Base-by-base conservation (phyloP, 306 rosid genomes). In the Castanea crenata region DNA sequence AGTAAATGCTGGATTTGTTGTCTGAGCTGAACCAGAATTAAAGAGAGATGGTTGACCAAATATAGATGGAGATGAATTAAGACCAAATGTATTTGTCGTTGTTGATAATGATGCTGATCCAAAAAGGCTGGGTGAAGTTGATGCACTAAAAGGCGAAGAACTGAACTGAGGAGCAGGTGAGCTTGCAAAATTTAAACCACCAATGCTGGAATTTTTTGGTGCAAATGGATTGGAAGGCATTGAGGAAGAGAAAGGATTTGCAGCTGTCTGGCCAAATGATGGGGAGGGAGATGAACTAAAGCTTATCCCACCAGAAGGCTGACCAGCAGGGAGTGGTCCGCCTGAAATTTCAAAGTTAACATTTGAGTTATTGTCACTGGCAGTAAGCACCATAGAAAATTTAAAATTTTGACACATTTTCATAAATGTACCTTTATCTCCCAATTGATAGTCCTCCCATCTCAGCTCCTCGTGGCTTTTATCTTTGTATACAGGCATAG, bases 371-470 rank as follows among this genome's bases (percentile, higher is more conserved):
- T 52, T 29, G 41, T 5, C 49, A 46, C 73, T 34, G 20, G 59
- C 68, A 77, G 62, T 10, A 49, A 75, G 32, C 51, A 13, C 31
- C 16, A 56, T 69, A 35, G 55, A 68, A 62, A 75, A 35, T 27
- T 65, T 32, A 18, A 15, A n/a, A 49, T 23, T 55, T 65, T 56
- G 55, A 68, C 10, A 74, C 29, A 5, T 31, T 73, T 55, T 23
- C 32, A 5, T 41, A 31, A 58, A 32, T 3, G 3, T 3, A 93
- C 99, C 98, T 89, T 96, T 96, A 74, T 93, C 99, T 76, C 98
- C 97, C 84, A 77, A 27, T 80, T 96, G 99, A 89, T 96, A 96
- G 86, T 96, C 99, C 81, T 96, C 99, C 98, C 98, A 96, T 88
- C 98, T 88, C 70, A 93, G 90, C 87, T 96, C 99, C 78, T 95